A percentile compares a stretch with the other conserved stretches of the same genome.
These are phyloP conservation scores for Prunus yedoensis DNA, from an alignment of 331 rosid genomes.

Conservation along the genomic window DNA sequence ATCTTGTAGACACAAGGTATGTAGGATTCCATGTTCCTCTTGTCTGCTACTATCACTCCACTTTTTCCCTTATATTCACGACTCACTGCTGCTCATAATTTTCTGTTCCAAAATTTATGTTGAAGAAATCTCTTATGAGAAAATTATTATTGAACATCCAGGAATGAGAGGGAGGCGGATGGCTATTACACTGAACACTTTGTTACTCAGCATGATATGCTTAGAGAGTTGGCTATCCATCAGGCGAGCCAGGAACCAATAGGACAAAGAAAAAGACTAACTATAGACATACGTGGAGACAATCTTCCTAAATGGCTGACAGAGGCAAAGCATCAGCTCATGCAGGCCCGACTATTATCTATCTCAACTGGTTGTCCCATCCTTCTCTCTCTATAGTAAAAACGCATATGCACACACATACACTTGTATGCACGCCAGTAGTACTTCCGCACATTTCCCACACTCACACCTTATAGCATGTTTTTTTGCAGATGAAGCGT, in stretches of 20 bases:
- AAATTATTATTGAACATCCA: conserved; percentile 21
- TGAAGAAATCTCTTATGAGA: background rate
- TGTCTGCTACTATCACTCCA: background rate
- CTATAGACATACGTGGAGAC: conserved; percentile 32
- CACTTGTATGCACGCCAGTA: too few relatives aligned
- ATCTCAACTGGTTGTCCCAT: conserved; percentile 46
- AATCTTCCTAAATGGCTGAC: conserved; percentile 51
- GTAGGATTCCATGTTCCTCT: background rate
- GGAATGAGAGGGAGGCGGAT: conserved; percentile 27
- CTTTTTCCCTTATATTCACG: too few relatives aligned
- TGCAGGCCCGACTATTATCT: conserved; percentile 39
- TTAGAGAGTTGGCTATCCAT: conserved; percentile 48
- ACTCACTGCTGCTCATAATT: background rate
- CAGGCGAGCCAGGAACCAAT: conserved; percentile 27
- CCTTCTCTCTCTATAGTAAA: conserved; percentile 9
- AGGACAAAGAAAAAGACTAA: conserved; percentile 32
- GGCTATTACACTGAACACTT: conserved; percentile 36
- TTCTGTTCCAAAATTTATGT: background rate
- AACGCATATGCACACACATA: background rate
- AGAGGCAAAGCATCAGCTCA: conserved; percentile 15
- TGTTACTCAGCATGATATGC: conserved; percentile 43
- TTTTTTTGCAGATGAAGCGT: too few relatives aligned
- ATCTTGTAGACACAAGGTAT: conserved; percentile 44
- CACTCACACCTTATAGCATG: too few relatives aligned
- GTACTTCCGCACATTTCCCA: too few relatives aligned